Evolutionary conservation across 2,329 filamentous ascomycete genomes (phyloP), one percentile per base, ranked within the genome.

Genomic region (Apiospora saccharicola): DNA sequence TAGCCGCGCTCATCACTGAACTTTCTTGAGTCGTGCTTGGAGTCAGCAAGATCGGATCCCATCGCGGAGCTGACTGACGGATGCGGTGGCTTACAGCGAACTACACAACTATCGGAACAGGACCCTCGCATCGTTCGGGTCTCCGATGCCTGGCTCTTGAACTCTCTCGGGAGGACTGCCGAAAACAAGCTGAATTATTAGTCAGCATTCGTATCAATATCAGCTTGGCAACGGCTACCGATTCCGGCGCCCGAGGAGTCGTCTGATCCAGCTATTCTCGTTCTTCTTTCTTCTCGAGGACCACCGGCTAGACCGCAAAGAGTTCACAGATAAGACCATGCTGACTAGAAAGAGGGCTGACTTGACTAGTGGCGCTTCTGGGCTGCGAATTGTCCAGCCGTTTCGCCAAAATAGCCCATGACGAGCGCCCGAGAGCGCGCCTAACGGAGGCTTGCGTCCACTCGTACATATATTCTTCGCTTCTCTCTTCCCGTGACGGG

Each of bases 361-460:
- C 22, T 19, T 64, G 34, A 34, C 34, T 64, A 41, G 34, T 41
- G 57, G 57, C 57, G 57, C 57, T 41, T 64, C 57, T 64, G 34
- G 34, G 30, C 19, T 61, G 53, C 26, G 13, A 57, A 24, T 34
- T 19, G 51, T 34, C 51, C 51, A 34, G 26, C 30, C 53, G 30
- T 37, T 61, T 61, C 53, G 53, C 10, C 19, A 13, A 61, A 61
- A 22, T 37, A 7, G 30, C 8, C 2, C 53, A 61, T 37, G 30
- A 30, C 30, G 53, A 30, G 51, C 14, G 53, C 16, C 30, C 30
- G 30, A 37, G 19, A 10, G 19, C 30, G 53, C 53, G 53, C 30
- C 53, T 61, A 61, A 37, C n/a, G 37, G 7, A n/a, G 46, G 46
- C 7, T 19, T 22, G 46, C 19, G 2, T 47, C 46, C 22, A 46